These are phyloP conservation scores for Salix purpurea DNA, from an alignment of 345 rosid species.

Conservation along the genomic window DNA sequence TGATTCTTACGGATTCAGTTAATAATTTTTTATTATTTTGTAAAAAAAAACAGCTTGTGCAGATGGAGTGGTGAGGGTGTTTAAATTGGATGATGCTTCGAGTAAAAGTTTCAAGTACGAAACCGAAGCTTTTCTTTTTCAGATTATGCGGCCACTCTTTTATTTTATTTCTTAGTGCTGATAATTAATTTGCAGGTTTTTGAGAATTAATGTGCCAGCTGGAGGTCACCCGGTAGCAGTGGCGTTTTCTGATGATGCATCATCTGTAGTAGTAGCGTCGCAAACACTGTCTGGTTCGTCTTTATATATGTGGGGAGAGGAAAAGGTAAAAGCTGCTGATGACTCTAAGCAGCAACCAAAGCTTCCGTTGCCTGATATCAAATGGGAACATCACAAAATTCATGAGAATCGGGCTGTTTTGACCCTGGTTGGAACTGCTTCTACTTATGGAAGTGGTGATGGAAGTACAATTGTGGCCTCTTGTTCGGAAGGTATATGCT, in stretches of 20 bases:
- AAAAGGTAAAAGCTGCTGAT: slow-evolving; percentile 42
- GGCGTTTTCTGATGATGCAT: slow-evolving; percentile 66
- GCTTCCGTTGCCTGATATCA: slow-evolving; percentile 78
- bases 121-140: not conserved
- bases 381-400: slow-evolving; percentile 79
- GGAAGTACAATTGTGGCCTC: slow-evolving; percentile 79
- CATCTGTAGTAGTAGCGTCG: slow-evolving; percentile 78
- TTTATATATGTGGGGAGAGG: slow-evolving; percentile 86
- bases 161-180: not conserved
- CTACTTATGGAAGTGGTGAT: slow-evolving; percentile 84
- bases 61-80: slow-evolving; percentile 84
- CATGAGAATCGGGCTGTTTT: slow-evolving; percentile 60
- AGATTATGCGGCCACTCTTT: not conserved
- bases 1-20: not conserved
- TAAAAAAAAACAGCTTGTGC: slow-evolving; percentile 57
- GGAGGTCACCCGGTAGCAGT: slow-evolving; percentile 89
- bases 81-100: slow-evolving; percentile 84
- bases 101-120: slow-evolving; percentile 95
- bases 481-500: slow-evolving; percentile 78
- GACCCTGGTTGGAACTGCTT: slow-evolving; percentile 63
- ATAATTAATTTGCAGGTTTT: slow-evolving; percentile 44
- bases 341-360: slow-evolving; percentile 63
- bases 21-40: not conserved
- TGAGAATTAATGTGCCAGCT: slow-evolving; percentile 73
- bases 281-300: slow-evolving; percentile 56